Base-by-base conservation (phyloP, 768 basidiomycete species). In the Boletus pseudo-olivaceus region DNA sequence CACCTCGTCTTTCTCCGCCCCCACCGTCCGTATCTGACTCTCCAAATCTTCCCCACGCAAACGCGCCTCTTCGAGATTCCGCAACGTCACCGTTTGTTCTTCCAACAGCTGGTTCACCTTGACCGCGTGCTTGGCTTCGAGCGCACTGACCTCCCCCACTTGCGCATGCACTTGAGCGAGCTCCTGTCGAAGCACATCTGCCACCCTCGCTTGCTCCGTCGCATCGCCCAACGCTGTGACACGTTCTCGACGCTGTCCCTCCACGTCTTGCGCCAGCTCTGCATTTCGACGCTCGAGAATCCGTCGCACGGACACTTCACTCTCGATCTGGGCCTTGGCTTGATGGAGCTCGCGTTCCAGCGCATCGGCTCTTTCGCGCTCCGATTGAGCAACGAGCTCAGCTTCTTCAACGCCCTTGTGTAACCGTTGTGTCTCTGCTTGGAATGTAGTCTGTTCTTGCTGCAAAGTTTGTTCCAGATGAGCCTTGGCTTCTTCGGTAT, bases 21-120 rank as follows among this genome's bases (percentile, higher is more conserved):
- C 76, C 17, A 89, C 84, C 2, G 77, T 80, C 54, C 81, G 78
- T 44, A 94, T 84, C 65, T 94, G 88, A 14, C 77, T 74, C 67
- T 93, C 87, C 45, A 94, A 65, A 64, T 91, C 80, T 57, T 88
- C 88, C 14, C 87, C 86, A 10, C 87, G 78, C 10, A 79, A 71
- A 41, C 89, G 84, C 7, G 90, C 87, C 51, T 85, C 87, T 62
- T 92, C 90, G 34, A 93, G 73, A 23, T 82, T 83, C 34, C 80
- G 80, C 39, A 93, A 72, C 42, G 82, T 85, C 40, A 73, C 75
- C n/a, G 84, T 84, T 65, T 93, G 88, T 32, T 93, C 91, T 56
- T 87, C 85, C 41, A 93, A 73, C 39, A 94, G 68, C 47, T 74
- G 75, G 8, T 82, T 76, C 14, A 90, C 75, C 63, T 88, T 88